Evolutionary conservation across 1,284 basidiomycete species (phyloP).

Genomic region (Moesziomyces parantarcticus): DNA sequence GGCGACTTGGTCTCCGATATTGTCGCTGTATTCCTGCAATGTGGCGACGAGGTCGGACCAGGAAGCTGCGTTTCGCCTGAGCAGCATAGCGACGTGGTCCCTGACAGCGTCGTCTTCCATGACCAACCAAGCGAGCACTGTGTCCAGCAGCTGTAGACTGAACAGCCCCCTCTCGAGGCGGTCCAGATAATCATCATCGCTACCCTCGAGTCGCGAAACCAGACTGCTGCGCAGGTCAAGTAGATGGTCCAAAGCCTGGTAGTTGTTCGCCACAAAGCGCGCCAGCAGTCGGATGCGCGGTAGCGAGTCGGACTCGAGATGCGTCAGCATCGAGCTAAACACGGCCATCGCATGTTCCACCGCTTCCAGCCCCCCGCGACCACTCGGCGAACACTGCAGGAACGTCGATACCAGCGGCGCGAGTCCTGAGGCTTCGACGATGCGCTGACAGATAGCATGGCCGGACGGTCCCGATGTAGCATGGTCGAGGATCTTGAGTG

Average conservation of each 20-base stretch:
- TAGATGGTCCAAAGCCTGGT: slow-evolving; percentile 92
- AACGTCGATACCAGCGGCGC: slow-evolving; percentile 90
- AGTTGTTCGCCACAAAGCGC: slow-evolving; percentile 91
- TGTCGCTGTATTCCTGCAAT: slow-evolving; percentile 54
- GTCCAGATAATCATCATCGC: slow-evolving; percentile 83
- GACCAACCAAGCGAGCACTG: slow-evolving; percentile 90
- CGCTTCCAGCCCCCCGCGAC: slow-evolving; percentile 71
- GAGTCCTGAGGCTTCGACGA: slow-evolving; percentile 87
- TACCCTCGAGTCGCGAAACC: slow-evolving; percentile 72
- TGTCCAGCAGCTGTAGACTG: slow-evolving; percentile 89
- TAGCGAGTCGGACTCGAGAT: slow-evolving; percentile 85
- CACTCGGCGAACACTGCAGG: slow-evolving; percentile 69
- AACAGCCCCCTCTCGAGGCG: slow-evolving; percentile 87
- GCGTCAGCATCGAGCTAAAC: slow-evolving; percentile 86
- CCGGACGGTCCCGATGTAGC: slow-evolving; percentile 86
- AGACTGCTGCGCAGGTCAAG: slow-evolving; percentile 85
- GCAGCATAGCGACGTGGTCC: slow-evolving; percentile 42
- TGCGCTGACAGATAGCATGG: neutral
- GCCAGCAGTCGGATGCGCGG: slow-evolving; percentile 83
- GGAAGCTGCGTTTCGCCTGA: slow-evolving; percentile 22
- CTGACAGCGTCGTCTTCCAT: slow-evolving; percentile 92
- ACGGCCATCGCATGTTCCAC: slow-evolving; percentile 87
- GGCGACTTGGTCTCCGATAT: slow-evolving; percentile 55
- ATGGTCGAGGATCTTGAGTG: slow-evolving; percentile 83
- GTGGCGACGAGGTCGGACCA: slow-evolving; percentile 26